These are phyloP conservation scores for Linnemannia elongata DNA, from an alignment of 192 early-diverging fungal genomes.

Conservation along the genomic window DNA sequence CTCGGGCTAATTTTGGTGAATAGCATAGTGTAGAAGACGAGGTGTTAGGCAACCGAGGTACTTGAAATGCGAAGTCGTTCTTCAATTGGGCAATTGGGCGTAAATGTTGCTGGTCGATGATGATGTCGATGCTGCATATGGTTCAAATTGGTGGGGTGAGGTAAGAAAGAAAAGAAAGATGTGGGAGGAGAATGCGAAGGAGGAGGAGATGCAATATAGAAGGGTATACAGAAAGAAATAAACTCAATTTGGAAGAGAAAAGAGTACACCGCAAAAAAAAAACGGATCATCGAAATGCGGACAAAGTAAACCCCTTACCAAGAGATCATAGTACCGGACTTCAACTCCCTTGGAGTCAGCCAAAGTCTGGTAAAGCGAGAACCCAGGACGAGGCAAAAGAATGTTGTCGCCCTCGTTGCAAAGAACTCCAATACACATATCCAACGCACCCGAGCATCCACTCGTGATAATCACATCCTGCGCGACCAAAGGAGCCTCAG, in stretches of 20 bases:
- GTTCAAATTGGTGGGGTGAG: too few relatives aligned
- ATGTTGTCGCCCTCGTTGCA: constrained; percentile 89
- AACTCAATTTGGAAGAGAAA: constrained; percentile 3
- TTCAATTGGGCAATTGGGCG: too few relatives aligned
- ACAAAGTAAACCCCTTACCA: constrained; percentile 57
- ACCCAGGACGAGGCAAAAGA: constrained; percentile 86
- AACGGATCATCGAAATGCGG: not conserved
- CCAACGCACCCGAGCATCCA: constrained; percentile 83
- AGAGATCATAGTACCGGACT: constrained; percentile 83
- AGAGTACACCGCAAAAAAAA: not conserved
- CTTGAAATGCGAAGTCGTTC: too few relatives aligned
- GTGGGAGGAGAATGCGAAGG: constrained; percentile 1
- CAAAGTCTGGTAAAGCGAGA: constrained; percentile 88
- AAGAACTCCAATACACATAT: constrained; percentile 79
- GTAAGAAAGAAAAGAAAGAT: not conserved
- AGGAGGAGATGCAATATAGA: not conserved
- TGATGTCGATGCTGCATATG: too few relatives aligned
- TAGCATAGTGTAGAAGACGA: not conserved
- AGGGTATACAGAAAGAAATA: not conserved
- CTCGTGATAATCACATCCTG: constrained; percentile 86
- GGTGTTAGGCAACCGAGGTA: not conserved
- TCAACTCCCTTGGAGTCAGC: constrained; percentile 84
- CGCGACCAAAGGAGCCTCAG: constrained; percentile 78
- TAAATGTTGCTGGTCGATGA: too few relatives aligned
- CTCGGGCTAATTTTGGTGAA: constrained; percentile 66